Evolutionary conservation across 2,329 filamentous ascomycete genomes (phyloP).

Genomic region (Drechslera avenae): DNA sequence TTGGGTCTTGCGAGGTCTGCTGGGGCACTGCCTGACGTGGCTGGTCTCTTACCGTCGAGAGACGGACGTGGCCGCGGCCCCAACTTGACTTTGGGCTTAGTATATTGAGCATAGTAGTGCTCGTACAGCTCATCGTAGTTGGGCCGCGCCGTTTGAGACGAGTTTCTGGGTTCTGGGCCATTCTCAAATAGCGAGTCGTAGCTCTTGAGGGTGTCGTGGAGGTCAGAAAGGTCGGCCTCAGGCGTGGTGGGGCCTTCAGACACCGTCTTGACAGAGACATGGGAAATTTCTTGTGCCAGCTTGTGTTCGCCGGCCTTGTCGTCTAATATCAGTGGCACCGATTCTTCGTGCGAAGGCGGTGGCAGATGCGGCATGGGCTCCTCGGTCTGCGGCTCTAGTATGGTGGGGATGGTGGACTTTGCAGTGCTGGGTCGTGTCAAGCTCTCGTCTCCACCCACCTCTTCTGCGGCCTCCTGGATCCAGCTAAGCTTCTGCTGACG

Average conservation of each 20-base stretch:
- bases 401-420: constrained; percentile 30
- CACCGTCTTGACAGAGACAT: constrained; percentile 29
- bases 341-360: constrained; percentile 18
- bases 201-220: constrained; percentile 36
- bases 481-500: constrained; percentile 80
- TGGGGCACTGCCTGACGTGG: constrained; percentile 59
- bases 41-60: constrained; percentile 65
- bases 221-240: constrained; percentile 25
- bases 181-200: constrained; percentile 44
- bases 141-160: constrained; percentile 49
- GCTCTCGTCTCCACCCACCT: constrained; percentile 49
- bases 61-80: constrained; percentile 86
- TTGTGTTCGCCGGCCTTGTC: constrained; percentile 18
- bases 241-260: constrained; percentile 28
- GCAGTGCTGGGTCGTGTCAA: constrained; percentile 28
- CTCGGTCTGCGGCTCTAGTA: constrained; percentile 27
- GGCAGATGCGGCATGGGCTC: constrained; percentile 10
- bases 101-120: constrained; percentile 58
- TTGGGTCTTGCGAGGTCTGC: constrained; percentile 66
- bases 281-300: constrained; percentile 23
- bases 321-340: constrained; percentile 23
- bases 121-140: constrained; percentile 51
- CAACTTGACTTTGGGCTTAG: constrained; percentile 84
- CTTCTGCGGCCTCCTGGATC: constrained; percentile 91
- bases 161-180: constrained; percentile 52